These are phyloP conservation scores for Candida cerambycidarum DNA, from an alignment of 805 yeast species.

Conservation along the genomic window DNA sequence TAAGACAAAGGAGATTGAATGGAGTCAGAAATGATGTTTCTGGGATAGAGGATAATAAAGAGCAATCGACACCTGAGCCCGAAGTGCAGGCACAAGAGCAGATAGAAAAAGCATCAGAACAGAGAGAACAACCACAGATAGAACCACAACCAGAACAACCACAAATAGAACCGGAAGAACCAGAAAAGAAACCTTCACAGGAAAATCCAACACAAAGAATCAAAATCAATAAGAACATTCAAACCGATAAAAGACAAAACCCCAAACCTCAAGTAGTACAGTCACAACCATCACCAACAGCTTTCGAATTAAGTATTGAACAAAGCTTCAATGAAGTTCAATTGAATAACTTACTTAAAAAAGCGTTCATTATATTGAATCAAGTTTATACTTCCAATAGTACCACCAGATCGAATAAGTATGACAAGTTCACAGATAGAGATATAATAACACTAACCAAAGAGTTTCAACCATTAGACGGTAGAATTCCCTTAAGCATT, in stretches of 20 bases:
- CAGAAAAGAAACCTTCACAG: slow-evolving; percentile 3
- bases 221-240: slow-evolving; percentile 11
- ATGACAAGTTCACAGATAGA: neutral
- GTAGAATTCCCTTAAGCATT: slow-evolving; percentile 6
- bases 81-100: neutral
- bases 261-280: neutral
- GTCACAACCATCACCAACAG: slow-evolving; percentile 3
- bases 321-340: slow-evolving; percentile 18
- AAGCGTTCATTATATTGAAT: slow-evolving; percentile 24
- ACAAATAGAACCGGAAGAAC: neutral
- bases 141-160: neutral
- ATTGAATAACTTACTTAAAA: slow-evolving; percentile 21
- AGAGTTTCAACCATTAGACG: slow-evolving; percentile 4
- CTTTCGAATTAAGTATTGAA: slow-evolving; percentile 7
- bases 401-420: neutral
- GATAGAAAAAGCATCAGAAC: neutral
- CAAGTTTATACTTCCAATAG: slow-evolving; percentile 14
- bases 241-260: slow-evolving; percentile 7
- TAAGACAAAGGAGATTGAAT: slow-evolving; percentile 20
- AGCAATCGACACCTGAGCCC: neutral
- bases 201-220: neutral
- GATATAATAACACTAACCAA: neutral
- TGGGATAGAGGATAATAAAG: neutral
- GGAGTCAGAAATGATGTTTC: neutral
- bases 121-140: neutral